Evolutionary conservation across 805 yeast genomes (phyloP), one percentile per base, ranked within the genome.

Genomic region (Lipomyces lipofer): DNA sequence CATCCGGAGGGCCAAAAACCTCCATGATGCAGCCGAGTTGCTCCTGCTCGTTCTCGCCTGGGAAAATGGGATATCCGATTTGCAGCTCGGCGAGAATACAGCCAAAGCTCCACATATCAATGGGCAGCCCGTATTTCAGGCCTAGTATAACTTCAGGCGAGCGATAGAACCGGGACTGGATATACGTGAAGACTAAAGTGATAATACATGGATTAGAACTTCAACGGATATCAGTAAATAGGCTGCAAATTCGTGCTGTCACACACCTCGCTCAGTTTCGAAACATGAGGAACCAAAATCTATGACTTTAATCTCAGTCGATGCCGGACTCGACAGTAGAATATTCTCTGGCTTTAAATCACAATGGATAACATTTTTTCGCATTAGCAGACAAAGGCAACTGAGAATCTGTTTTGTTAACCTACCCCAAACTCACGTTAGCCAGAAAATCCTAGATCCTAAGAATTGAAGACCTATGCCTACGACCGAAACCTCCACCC

Each of bases 61-160:
- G 96, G 74, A 94, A 94, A n/a, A 94, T 82, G 0, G 98, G 96
- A 67, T 82, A 84, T 13, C 97, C 97, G 59, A 90, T 78, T 52
- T 86, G 78, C 88, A 94, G 84, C 72, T 94, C 99, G 12, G 97
- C 97, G 56, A 94, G 74, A 32, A 94, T 96, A 74, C 99, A 92
- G 0, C 98, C 99, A 56, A 92, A 75, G 15, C 97, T 96, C 99
- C 99, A 94, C 65, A 91, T 86, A 70, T 94, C 99, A 55, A 94
- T 92, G 66, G 90, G 88, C 2, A 95, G 85, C 3, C 95, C 82
- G 70, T 94, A 94, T 35, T 84, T 79, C 55, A 91, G 82, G 1
- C 99, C 99, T 51, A 94, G 83, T 67, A 94, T 87, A 56, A 94
- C 78, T 71, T 94, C 99, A 0, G 99, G 99, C 0, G 98, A 95